Percentiles rank a stretch among this genome's conserved stretches.
Evolutionary conservation across 2,329 filamentous ascomycete genomes (phyloP).

Genomic region (Exophiala aquamarina): DNA sequence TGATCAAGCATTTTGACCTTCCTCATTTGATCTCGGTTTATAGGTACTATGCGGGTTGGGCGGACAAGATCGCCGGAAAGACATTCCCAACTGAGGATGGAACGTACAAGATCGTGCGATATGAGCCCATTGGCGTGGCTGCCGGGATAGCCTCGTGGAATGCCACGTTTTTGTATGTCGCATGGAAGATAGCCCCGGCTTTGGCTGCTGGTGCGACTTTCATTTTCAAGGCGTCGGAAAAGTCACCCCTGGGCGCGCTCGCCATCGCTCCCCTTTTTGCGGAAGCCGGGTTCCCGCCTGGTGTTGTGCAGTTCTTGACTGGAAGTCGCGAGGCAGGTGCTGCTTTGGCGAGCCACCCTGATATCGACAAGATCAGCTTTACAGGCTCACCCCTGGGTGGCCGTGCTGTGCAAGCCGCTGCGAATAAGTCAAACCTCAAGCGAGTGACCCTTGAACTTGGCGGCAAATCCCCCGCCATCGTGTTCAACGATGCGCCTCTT

Average conservation of each 20-base stretch:
- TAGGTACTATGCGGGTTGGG: constrained; percentile 86
- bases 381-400: constrained; percentile 73
- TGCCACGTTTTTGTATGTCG: constrained; percentile 64
- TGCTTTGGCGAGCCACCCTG: constrained; percentile 65
- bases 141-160: constrained; percentile 86
- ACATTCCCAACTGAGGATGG: constrained; percentile 76
- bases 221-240: constrained; percentile 58
- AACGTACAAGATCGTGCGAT: constrained; percentile 64
- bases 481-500: constrained; percentile 58
- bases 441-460: constrained; percentile 59
- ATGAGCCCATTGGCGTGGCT: constrained; percentile 73
- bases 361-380: constrained; percentile 75
- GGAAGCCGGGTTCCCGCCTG: constrained; percentile 74
- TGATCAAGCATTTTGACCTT: constrained; percentile 63
- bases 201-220: constrained; percentile 58
- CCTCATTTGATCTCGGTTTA: constrained; percentile 66
- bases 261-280: constrained; percentile 66
- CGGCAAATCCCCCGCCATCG: constrained; percentile 60
- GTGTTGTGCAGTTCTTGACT: constrained; percentile 75
- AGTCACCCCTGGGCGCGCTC: constrained; percentile 56
- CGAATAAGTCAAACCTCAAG: constrained; percentile 53
- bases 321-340: constrained; percentile 68
- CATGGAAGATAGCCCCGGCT: constrained; percentile 54
- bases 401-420: constrained; percentile 38
- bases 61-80: constrained; percentile 88